These are phyloP conservation scores for Teunomyces cretensis DNA, from an alignment of 805 yeast species.

Conservation along the genomic window DNA sequence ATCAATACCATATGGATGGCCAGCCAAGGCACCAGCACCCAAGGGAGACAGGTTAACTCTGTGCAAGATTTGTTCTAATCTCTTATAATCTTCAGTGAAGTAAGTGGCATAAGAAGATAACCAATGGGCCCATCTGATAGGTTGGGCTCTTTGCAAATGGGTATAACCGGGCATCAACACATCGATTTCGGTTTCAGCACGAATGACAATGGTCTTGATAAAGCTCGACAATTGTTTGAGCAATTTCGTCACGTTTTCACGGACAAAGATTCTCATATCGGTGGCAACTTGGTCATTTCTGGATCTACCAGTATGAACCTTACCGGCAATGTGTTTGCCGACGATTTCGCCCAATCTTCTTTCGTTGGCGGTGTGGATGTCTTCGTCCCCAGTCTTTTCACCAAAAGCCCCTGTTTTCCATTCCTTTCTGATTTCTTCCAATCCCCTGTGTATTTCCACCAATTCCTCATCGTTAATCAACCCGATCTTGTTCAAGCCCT, in stretches of 20 bases:
- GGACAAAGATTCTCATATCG: constrained; percentile 94
- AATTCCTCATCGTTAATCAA: constrained; percentile 74
- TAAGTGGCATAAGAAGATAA: constrained; percentile 92
- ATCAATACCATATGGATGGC: constrained; percentile 99
- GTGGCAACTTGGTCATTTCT: constrained; percentile 99
- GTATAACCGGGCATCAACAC: constrained; percentile 99
- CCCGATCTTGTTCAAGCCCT: constrained; percentile 78
- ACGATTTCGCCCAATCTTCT: constrained; percentile 95
- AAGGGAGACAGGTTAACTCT: constrained; percentile 89
- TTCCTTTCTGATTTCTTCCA: constrained; percentile 68
- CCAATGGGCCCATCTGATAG: constrained; percentile 99
- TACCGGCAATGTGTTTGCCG: constrained; percentile 92
- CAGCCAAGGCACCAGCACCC: constrained; percentile 98
- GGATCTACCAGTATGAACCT: constrained; percentile 98
- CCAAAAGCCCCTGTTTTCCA: constrained; percentile 73
- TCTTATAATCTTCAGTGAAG: constrained; percentile 83
- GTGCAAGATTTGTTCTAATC: constrained; percentile 74
- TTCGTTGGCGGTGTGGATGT: constrained; percentile 98
- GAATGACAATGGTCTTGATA: constrained; percentile 61
- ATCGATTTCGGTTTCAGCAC: constrained; percentile 86
- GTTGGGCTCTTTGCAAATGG: constrained; percentile 97
- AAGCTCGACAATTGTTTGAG: constrained; percentile 57
- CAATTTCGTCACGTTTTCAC: constrained; percentile 70
- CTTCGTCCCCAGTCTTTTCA: constrained; percentile 91
- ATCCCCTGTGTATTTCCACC: constrained; percentile 77